phyloP scores from a whole-genome alignment of 371 early-diverging fungal genomes.

The Apophysomyces variabilis region DNA sequence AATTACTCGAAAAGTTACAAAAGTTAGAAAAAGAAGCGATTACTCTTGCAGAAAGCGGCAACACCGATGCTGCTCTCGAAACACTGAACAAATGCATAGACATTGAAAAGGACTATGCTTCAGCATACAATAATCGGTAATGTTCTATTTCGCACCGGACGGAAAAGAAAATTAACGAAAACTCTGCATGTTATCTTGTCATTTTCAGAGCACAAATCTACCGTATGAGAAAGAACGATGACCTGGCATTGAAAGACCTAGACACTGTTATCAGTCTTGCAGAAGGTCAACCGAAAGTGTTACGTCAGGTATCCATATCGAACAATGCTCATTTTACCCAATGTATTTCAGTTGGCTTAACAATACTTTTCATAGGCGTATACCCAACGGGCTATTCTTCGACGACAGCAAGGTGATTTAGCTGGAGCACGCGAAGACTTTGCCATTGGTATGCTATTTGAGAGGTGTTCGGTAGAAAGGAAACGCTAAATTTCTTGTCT shows the following conservation, averaged over 20 bases:
- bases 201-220: conserved; percentile 74
- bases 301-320: conserved; percentile 60
- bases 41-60: conserved; percentile 47
- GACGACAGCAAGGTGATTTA: conserved; percentile 66
- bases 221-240: conserved; percentile 62
- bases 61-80: conserved; percentile 52
- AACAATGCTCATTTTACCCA: not conserved
- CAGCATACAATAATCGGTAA: conserved; percentile 86
- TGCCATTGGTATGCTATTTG: conserved; percentile 40
- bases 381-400: conserved; percentile 84
- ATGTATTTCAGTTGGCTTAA: not conserved
- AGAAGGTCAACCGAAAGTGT: conserved; percentile 58
- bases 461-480: too few relatives aligned
- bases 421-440: conserved; percentile 76
- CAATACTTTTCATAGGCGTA: conserved; percentile 60
- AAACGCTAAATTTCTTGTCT: not conserved
- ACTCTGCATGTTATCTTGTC: not conserved
- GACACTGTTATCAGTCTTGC: conserved; percentile 66
- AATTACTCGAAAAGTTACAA: conserved; percentile 40
- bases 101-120: conserved; percentile 72
- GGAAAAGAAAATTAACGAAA: not conserved
- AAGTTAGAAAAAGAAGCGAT: conserved; percentile 55
- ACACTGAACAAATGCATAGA: conserved; percentile 53
- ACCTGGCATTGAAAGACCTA: conserved; percentile 70
- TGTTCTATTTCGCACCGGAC: too few relatives aligned